Evolutionary conservation across 1,284 basidiomycete species (phyloP).

Genomic region (Trichosporon inkin): DNA sequence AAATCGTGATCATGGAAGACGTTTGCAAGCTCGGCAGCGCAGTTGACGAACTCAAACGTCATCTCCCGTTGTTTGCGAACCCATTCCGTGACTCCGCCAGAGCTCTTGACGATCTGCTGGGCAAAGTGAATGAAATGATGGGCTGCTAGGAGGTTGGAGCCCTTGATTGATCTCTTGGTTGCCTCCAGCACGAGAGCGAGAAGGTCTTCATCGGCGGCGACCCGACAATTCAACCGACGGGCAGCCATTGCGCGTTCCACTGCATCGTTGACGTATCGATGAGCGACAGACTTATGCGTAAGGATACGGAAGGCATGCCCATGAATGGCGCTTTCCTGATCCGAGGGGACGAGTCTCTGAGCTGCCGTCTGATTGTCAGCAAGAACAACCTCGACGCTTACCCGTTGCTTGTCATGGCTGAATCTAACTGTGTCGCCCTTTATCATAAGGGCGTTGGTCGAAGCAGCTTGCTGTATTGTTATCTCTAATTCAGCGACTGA

Average conservation of each 20-base stretch:
- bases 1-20: conserved; percentile 27
- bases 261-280: conserved; percentile 35
- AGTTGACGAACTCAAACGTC: conserved; percentile 25
- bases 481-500: conserved; percentile 17
- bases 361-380: conserved; percentile 31
- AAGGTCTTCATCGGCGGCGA: conserved; percentile 17
- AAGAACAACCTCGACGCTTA: conserved; percentile 10
- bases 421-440: conserved; percentile 26
- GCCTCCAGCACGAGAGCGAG: conserved; percentile 27
- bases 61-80: conserved; percentile 14
- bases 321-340: conserved; percentile 24
- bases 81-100: conserved; percentile 26
- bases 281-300: conserved; percentile 12
- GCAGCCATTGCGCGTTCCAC: conserved; percentile 34
- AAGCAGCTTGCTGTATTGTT: conserved; percentile 17
- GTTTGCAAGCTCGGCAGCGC: conserved; percentile 25
- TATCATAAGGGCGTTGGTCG: conserved; percentile 19
- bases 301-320: conserved; percentile 27
- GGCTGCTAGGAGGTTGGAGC: conserved; percentile 27
- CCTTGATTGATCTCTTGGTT: conserved; percentile 17
- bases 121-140: conserved; percentile 24
- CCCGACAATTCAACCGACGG: conserved; percentile 9
- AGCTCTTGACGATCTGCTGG: conserved; percentile 20
- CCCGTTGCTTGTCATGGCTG: conserved; percentile 40
- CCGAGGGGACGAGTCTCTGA: conserved; percentile 24